A percentile compares a stretch with the other conserved stretches of the same genome.
phyloP scores from a whole-genome alignment of 2,329 filamentous ascomycete species.

The Sclerotinia trifoliorum region DNA sequence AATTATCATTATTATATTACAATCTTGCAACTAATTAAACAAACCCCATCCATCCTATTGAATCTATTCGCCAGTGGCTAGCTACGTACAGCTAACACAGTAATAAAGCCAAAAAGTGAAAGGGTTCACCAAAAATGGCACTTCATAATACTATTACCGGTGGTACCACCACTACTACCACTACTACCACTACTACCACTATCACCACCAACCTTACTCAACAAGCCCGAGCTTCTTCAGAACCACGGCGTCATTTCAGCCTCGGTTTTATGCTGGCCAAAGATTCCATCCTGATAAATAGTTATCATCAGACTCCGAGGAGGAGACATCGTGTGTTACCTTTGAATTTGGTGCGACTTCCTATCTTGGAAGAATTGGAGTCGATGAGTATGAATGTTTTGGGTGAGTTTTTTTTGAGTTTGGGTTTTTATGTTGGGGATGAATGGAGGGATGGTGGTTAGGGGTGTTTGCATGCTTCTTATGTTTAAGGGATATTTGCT shows the following conservation, averaged over 20 bases:
- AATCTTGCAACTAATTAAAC: no score
- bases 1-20: no score
- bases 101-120: no score
- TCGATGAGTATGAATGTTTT: conserved; percentile 17
- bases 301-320: background rate
- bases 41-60: no score
- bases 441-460: background rate
- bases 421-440: no score
- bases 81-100: background rate
- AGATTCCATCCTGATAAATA: background rate
- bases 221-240: background rate
- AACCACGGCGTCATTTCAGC: conserved; percentile 9
- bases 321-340: background rate
- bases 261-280: background rate
- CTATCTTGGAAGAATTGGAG: conserved; percentile 6
- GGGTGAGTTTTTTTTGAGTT: conserved; percentile 5
- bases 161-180: no score
- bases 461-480: background rate
- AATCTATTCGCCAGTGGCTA: no score
- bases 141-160: background rate
- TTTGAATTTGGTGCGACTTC: background rate
- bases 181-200: no score
- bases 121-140: background rate
- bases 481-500: background rate
- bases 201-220: no score